A percentile compares a stretch with the other conserved stretches of the same genome.
These are phyloP conservation scores for Eimeria praecox DNA, from an alignment of 169 alveolate genomes.

Conservation along the genomic window DNA sequence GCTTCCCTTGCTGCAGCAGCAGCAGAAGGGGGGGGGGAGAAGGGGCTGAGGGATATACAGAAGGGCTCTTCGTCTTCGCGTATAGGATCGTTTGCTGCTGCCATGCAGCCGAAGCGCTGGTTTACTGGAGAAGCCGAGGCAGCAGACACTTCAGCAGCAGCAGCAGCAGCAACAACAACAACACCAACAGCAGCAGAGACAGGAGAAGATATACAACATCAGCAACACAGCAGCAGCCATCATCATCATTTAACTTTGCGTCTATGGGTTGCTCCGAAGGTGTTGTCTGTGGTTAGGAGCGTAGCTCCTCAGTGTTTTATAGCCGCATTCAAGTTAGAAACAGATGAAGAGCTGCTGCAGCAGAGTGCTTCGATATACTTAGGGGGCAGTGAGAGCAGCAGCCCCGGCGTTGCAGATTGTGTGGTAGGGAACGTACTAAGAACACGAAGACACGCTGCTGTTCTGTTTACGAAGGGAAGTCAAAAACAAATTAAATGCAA, in stretches of 20 bases:
- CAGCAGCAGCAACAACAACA: constrained; percentile 21
- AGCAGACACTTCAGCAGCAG: constrained; percentile 12
- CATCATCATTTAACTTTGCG: constrained; percentile 18
- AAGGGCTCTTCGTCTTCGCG: constrained; percentile 12
- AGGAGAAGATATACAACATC: background rate
- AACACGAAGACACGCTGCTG: background rate
- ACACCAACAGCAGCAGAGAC: constrained; percentile 46
- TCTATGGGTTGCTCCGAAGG: constrained; percentile 71
- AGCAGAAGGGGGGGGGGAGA: background rate
- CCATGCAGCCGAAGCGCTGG: constrained; percentile 48
- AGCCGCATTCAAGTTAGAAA: constrained; percentile 73
- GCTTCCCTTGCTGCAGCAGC: constrained; percentile 1
- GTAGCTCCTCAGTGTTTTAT: constrained; percentile 58
- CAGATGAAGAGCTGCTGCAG: constrained; percentile 33
- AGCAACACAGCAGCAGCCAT: constrained; percentile 28
- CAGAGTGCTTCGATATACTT: constrained; percentile 20
- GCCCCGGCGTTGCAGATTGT: constrained; percentile 35
- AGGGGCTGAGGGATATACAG: background rate
- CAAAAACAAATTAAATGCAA: constrained; percentile 1
- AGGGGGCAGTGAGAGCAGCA: background rate
- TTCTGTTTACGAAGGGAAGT: constrained; percentile 5
- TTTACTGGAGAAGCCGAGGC: constrained; percentile 16
- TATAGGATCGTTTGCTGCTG: background rate
- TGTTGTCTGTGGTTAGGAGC: constrained; percentile 43
- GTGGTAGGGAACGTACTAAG: constrained; percentile 43